These are phyloP conservation scores for Danielia oregonensis DNA, from an alignment of 805 yeast species.

Conservation along the genomic window DNA sequence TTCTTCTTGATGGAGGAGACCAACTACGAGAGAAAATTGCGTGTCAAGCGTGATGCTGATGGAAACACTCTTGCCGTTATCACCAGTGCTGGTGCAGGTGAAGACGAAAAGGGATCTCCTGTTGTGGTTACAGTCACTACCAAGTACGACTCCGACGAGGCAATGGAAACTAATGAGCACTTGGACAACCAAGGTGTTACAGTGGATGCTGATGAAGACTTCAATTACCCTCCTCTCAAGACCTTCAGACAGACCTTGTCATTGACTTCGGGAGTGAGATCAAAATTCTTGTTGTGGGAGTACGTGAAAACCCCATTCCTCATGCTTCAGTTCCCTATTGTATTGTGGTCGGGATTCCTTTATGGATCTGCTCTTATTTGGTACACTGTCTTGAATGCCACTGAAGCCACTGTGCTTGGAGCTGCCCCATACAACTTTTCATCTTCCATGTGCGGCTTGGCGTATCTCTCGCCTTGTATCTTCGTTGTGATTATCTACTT, in stretches of 20 bases:
- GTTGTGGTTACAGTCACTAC: background rate
- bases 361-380: slow-evolving; percentile 20
- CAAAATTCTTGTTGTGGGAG: slow-evolving; percentile 14
- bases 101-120: slow-evolving; percentile 2
- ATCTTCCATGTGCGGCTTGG: slow-evolving; percentile 20
- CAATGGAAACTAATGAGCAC: slow-evolving; percentile 3
- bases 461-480: slow-evolving; percentile 14
- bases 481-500: slow-evolving; percentile 12
- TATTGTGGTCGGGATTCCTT: slow-evolving; percentile 19
- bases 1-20: slow-evolving; percentile 17
- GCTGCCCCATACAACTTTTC: slow-evolving; percentile 51
- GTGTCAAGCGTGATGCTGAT: slow-evolving; percentile 4
- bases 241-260: slow-evolving; percentile 11
- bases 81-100: slow-evolving; percentile 6
- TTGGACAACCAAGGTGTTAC: slow-evolving; percentile 7
- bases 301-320: slow-evolving; percentile 17
- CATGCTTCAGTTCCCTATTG: slow-evolving; percentile 16
- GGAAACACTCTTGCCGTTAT: slow-evolving; percentile 8
- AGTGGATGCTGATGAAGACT: slow-evolving; percentile 5
- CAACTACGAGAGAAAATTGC: slow-evolving; percentile 11
- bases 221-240: slow-evolving; percentile 7
- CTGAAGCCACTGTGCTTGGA: slow-evolving; percentile 18
- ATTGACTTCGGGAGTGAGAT: slow-evolving; percentile 9
- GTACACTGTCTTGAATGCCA: slow-evolving; percentile 22
- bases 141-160: slow-evolving; percentile 4